Evolutionary conservation across 176 grass and related monocot species (phyloP), one percentile per base, ranked within the genome.

Genomic region (Luzula sylvatica): DNA sequence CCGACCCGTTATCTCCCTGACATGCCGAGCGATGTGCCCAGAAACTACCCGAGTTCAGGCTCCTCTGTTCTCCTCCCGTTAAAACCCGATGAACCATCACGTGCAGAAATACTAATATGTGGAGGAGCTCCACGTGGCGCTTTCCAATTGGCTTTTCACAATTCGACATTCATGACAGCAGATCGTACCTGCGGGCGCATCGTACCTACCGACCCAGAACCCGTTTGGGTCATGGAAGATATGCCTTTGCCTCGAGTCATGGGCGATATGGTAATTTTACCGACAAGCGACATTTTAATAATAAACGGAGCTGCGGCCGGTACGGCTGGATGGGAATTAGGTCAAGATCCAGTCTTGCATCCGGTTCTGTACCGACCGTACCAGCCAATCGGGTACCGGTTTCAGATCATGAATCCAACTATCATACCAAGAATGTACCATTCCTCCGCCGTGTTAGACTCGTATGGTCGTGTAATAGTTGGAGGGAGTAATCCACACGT

Each of bases 241-340:
- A 88, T 95, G 90, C 90, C 83, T 0, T 1, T 70, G 23, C 51
- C 38, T 2, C 43, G 83, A 2, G 73, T 85, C 24, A 88, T 95
- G 83, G 83, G 90, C 0, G 83, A 88, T 74, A 88, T 86, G 90
- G 72, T 95, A 8, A 71, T 88, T 7, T 78, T 95, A 7, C 90
- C 80, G 0, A 95, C 73, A 1, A 77, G 83, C 26, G 77, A 95
- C 41, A 75, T 95, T 47, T 44, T 95, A 15, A 70, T 95, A 40
- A 47, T 95, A 9, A 95, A 95, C 22, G 83, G 83, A 2, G 80
- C 90, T 0, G 61, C 62, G 0, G 44, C 53, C 4, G 90, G 83
- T 4, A 88, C 77, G 20, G 80, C 90, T 1, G 90, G 83, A 3
- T 95, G 90, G 90, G 83, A 88, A 58, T 67, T 88, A 0, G 83